phyloP scores from a whole-genome alignment of 441 rosid species.

The Mallotus japonicus region DNA sequence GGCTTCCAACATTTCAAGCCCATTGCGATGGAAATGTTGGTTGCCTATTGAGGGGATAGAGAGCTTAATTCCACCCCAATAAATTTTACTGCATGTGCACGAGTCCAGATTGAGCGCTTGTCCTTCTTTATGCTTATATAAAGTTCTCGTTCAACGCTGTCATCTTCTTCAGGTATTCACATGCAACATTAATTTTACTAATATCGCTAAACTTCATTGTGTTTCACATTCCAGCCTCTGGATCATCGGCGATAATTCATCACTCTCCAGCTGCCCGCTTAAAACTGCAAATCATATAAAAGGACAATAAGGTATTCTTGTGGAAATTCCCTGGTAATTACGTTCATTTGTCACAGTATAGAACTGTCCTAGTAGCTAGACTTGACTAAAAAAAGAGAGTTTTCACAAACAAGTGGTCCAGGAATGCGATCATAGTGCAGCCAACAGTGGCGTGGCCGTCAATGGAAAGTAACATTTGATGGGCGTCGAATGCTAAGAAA shows the following conservation, averaged over 20 bases:
- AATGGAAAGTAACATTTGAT: neutral
- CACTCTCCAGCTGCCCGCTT: neutral
- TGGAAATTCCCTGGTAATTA: neutral
- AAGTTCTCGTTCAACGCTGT: too few relatives aligned
- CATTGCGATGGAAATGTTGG: constrained; percentile 16
- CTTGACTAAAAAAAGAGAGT: neutral
- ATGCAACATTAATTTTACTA: too few relatives aligned
- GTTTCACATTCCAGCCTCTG: neutral
- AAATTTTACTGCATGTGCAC: neutral
- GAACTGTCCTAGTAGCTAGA: too few relatives aligned
- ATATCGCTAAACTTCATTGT: too few relatives aligned
- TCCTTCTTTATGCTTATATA: too few relatives aligned
- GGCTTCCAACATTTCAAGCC: constrained; percentile 31
- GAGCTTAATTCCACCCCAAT: constrained; percentile 18
- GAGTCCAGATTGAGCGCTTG: too few relatives aligned
- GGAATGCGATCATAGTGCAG: neutral
- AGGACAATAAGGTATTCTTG: neutral
- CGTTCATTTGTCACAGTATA: neutral
- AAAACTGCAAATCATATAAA: neutral
- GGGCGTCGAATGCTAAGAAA: constrained; percentile 9
- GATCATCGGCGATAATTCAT: neutral
- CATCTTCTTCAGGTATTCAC: neutral
- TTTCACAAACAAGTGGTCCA: neutral
- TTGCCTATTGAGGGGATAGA: constrained; percentile 12
- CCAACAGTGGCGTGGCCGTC: constrained; percentile 16